Base-by-base conservation (phyloP, 257 asterid genomes). In the Anisodus tanguticus region DNA sequence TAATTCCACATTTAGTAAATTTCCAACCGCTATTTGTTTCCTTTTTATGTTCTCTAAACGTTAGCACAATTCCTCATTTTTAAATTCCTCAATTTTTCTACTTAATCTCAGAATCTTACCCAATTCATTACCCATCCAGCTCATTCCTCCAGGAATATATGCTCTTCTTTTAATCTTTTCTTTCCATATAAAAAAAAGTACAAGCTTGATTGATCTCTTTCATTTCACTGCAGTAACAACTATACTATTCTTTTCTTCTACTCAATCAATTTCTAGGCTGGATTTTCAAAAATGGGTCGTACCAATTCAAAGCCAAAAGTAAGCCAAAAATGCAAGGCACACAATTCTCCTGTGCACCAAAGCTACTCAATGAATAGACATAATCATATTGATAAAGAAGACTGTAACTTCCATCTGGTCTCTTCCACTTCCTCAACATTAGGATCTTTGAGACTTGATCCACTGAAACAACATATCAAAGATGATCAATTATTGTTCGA, bases 381-480 rank as follows among this genome's bases (percentile, higher is more conserved):
- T 83, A 88, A 77, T 84, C 91, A 86, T 17, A 83, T 87, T 55
- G 63, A 83, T 58, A 86, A 76, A 58, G 60, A 87, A 85, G 89
- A 88, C 79, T 91, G 90, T 39, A 86, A 86, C 89, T 26, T 83
- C 66, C 94, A 90, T 31, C 13, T 85, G 76, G 93, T 90, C 70
- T 87, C 92, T 39, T 94, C 91, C 15, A 90, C 91, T 80, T 91
- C 94, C 15, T 90, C 97, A 85, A 91, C 95, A 45, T 84, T 91
- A 85, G 97, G 93, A 19, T 90, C 93, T 59, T 26, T 89, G 22
- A 87, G 82, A 71, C 92, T 90, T 68, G 93, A 92, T 83, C 90
- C 92, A 0, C 8, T 76, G 31, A 85, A 55, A 58, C 79, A 58
- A n/a, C 37, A 19, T 16, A 6, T 43, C 68, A 83, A 84, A 64